Evolutionary conservation across 164 flowering plant species (phyloP).

Genomic region (Santalum album): DNA sequence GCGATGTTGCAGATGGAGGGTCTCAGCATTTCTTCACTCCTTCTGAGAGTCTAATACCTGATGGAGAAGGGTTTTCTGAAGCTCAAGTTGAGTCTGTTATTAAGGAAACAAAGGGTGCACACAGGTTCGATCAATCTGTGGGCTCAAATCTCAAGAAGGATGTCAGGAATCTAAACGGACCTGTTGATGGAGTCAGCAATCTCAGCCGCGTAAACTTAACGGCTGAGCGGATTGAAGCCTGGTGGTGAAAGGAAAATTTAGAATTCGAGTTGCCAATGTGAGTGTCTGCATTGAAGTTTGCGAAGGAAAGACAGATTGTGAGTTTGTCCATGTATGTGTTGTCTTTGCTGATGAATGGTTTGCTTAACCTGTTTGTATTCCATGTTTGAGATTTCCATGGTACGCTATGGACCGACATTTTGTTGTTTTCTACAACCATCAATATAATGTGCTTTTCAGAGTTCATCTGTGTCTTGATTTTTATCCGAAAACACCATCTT

Average conservation of each 20-base stretch:
- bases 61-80: slow-evolving; percentile 17
- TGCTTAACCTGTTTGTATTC: slow-evolving; percentile 15
- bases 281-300: slow-evolving; percentile 9
- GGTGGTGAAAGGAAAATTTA: slow-evolving; percentile 31
- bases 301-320: slow-evolving; percentile 7
- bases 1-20: slow-evolving; percentile 10
- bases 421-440: not conserved
- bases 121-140: slow-evolving; percentile 22
- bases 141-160: slow-evolving; percentile 19
- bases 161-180: slow-evolving; percentile 14
- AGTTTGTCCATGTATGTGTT: slow-evolving; percentile 12
- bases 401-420: not conserved
- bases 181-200: slow-evolving; percentile 27
- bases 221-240: slow-evolving; percentile 64
- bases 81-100: slow-evolving; percentile 8
- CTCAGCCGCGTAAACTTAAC: slow-evolving; percentile 44
- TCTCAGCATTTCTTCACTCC: slow-evolving; percentile 9
- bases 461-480: not conserved
- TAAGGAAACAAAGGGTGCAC: slow-evolving; percentile 6
- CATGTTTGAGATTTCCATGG: slow-evolving; percentile 7
- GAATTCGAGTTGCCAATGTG: not conserved
- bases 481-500: no score
- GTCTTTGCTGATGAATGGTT: slow-evolving; percentile 12
- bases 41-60: slow-evolving; percentile 16
- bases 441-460: not conserved